phyloP scores from a whole-genome alignment of 2,329 filamentous ascomycete genomes.

The Diaporthe australafricana region DNA sequence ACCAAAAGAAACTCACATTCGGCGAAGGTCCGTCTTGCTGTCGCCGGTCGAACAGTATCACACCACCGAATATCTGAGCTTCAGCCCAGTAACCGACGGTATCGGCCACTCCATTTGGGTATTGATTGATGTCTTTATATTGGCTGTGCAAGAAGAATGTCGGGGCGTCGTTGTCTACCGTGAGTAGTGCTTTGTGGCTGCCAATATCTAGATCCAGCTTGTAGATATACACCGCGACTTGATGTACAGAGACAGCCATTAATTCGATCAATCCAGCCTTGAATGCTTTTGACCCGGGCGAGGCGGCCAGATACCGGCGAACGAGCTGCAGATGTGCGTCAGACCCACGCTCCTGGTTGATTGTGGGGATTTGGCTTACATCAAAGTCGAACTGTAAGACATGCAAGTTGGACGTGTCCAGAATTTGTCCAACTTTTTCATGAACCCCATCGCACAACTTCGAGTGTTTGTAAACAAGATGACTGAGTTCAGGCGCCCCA shows the following conservation, averaged over 20 bases:
- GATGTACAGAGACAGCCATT: neutral
- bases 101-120: slow-evolving; percentile 45
- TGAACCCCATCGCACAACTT: neutral
- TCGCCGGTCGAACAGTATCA: slow-evolving; percentile 39
- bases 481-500: neutral
- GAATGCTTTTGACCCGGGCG: neutral
- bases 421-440: neutral
- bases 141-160: slow-evolving; percentile 46
- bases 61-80: slow-evolving; percentile 43
- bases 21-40: neutral
- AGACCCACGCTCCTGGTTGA: neutral
- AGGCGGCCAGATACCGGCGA: slow-evolving; percentile 4
- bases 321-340: neutral
- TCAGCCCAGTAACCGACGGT: slow-evolving; percentile 47
- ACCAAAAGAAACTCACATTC: neutral
- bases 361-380: neutral
- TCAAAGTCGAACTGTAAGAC: neutral
- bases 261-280: neutral
- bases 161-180: slow-evolving; percentile 21
- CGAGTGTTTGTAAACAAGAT: neutral
- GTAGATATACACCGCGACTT: neutral
- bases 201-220: neutral
- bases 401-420: neutral
- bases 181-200: neutral
- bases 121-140: slow-evolving; percentile 45